Percentiles rank a stretch among this genome's conserved stretches.
These are phyloP conservation scores for Chlorella sorokiniana DNA, from an alignment of 139 green algal genomes.

Conservation along the genomic window DNA sequence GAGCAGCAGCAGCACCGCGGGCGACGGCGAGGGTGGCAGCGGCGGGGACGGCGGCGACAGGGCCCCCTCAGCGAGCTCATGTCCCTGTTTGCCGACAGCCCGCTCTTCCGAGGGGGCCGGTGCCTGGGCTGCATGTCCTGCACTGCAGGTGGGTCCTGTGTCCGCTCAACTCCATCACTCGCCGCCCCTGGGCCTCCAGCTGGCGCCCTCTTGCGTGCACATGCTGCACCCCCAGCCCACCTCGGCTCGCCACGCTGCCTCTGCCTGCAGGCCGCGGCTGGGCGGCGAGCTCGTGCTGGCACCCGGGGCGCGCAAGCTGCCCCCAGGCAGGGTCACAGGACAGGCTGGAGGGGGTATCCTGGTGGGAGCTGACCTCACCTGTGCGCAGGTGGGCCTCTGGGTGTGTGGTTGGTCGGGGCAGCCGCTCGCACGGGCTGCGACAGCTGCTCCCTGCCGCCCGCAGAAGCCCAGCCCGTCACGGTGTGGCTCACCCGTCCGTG, in stretches of 20 bases:
- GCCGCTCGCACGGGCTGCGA: too few species aligned
- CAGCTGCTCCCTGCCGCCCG: too few species aligned
- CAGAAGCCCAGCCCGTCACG: too few species aligned
- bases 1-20: neutral
- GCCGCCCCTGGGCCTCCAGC: neutral
- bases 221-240: neutral
- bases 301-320: neutral
- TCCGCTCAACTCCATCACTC: neutral
- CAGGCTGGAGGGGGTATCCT: neutral
- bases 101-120: conserved; percentile 15
- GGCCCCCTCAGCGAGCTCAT: conserved; percentile 8
- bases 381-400: conserved; percentile 1
- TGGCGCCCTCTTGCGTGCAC: neutral
- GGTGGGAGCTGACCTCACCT: conserved; percentile 7
- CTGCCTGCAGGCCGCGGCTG: conserved; percentile 14
- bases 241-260: neutral
- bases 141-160: neutral
- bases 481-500: too few species aligned
- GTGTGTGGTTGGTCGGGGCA: too few species aligned
- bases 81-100: conserved; percentile 11
- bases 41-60: neutral
- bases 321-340: neutral
- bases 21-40: neutral
- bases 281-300: conserved; percentile 14
- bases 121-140: conserved; percentile 25